Conservation (phyloP, 2,329 filamentous ascomycete genomes). For the Phaeoacremonium minimum region DNA sequence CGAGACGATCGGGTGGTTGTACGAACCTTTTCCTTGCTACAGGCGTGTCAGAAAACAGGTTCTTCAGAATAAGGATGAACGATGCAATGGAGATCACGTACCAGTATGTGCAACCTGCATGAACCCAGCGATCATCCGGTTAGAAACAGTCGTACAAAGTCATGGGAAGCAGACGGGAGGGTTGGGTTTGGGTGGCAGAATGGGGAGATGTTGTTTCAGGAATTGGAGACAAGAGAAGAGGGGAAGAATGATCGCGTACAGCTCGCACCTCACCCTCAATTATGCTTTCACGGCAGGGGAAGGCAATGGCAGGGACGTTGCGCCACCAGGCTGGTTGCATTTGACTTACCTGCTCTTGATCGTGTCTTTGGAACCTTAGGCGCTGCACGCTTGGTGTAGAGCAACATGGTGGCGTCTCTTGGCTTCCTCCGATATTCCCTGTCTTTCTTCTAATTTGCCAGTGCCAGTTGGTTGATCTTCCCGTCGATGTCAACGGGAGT, state of each 20-base stretch:
- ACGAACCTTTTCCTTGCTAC: conserved; percentile 51
- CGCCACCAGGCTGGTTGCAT: no score
- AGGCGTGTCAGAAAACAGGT: conserved; percentile 13
- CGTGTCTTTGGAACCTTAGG: conserved; percentile 57
- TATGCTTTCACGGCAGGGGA: no score
- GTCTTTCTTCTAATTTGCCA: no score
- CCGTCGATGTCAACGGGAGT: no score
- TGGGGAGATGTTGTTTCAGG: no score
- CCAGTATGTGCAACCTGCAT: conserved; percentile 47
- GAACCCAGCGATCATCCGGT: conserved; percentile 11
- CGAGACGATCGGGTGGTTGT: not conserved
- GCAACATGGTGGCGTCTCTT: conserved; percentile 42
- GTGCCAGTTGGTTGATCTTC: no score
- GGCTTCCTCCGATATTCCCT: no score
- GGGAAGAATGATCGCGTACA: no score
- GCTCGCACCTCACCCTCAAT: no score
- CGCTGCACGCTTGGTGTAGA: conserved; percentile 53
- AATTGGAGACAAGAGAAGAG: conserved; percentile 1
- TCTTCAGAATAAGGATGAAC: conserved; percentile 3
- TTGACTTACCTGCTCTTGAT: conserved; percentile 54
- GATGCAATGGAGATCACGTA: conserved; percentile 24
- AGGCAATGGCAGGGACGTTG: no score
- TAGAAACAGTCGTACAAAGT: conserved; percentile 2
- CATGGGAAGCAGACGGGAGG: not conserved
- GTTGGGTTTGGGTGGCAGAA: not conserved